Conservation (phyloP, 208 protist species). For the Tritrichomonas musculus region DNA sequence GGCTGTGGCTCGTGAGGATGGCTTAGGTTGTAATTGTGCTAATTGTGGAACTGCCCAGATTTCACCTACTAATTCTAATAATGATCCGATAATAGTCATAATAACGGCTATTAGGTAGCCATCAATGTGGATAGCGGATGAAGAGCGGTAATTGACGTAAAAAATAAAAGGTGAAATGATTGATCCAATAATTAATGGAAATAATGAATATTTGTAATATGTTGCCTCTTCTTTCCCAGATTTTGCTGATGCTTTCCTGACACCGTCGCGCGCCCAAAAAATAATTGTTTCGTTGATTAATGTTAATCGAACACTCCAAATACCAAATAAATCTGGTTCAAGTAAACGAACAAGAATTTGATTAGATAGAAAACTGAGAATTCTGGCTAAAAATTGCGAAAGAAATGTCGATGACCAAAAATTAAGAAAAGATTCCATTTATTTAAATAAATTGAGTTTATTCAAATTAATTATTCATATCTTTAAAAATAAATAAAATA, state of each 20-base stretch:
- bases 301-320: constrained; percentile 7
- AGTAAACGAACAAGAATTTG: background rate
- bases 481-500: too few species aligned
- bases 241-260: background rate
- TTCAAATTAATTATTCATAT: too few species aligned
- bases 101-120: background rate
- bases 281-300: background rate
- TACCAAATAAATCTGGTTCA: background rate
- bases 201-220: background rate
- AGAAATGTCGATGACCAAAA: constrained; percentile 27
- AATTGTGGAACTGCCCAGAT: constrained; percentile 22
- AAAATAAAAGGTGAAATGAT: background rate
- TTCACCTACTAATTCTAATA: background rate
- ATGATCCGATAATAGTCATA: background rate
- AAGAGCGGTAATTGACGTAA: background rate
- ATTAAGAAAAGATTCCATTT: background rate
- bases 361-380: background rate
- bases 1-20: background rate
- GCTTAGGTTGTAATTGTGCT: background rate
- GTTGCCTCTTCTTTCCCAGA: background rate
- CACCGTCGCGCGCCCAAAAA: constrained; percentile 8
- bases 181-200: background rate
- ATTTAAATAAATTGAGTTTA: too few species aligned
- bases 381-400: background rate
- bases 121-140: background rate